Evolutionary conservation across 2,329 filamentous ascomycete genomes (phyloP).

Genomic region (Colletotrichum chlorophyti): DNA sequence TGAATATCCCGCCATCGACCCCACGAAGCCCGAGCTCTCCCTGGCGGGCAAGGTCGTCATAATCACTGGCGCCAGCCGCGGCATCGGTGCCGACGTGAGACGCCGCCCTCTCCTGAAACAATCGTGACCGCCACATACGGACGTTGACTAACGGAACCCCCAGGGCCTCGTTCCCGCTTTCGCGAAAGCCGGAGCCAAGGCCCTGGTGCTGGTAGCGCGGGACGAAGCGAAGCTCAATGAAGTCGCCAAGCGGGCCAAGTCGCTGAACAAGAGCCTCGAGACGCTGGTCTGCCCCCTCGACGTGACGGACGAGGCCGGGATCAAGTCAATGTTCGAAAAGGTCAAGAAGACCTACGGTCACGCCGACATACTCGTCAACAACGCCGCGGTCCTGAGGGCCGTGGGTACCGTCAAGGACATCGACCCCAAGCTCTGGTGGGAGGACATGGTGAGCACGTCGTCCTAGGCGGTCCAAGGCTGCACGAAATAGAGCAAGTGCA

Average conservation of each 20-base stretch:
- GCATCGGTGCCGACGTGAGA: slow-evolving; percentile 54
- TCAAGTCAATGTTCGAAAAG: slow-evolving; percentile 40
- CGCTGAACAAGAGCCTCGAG: slow-evolving; percentile 29
- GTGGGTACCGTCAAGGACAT: neutral
- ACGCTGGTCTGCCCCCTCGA: slow-evolving; percentile 1
- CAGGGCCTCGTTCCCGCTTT: slow-evolving; percentile 31
- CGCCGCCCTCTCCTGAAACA: no score
- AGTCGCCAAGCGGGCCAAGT: slow-evolving; percentile 41
- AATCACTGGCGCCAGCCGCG: slow-evolving; percentile 69
- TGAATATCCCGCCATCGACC: slow-evolving; percentile 40
- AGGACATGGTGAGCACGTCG: neutral
- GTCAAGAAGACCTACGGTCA: slow-evolving; percentile 42
- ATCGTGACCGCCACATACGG: no score
- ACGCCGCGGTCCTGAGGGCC: slow-evolving; percentile 39
- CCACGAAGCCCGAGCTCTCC: slow-evolving; percentile 41
- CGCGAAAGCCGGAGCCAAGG: slow-evolving; percentile 30
- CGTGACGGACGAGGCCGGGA: neutral
- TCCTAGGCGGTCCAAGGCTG: no score
- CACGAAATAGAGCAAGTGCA: no score
- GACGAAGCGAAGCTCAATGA: slow-evolving; percentile 41
- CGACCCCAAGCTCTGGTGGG: slow-evolving; percentile 1
- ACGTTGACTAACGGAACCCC: no score
- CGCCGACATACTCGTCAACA: slow-evolving; percentile 50
- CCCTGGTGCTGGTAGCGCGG: slow-evolving; percentile 37
- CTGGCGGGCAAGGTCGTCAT: slow-evolving; percentile 58